phyloP scores from a whole-genome alignment of 2,329 filamentous ascomycete species.

The Sporothrix luriei region DNA sequence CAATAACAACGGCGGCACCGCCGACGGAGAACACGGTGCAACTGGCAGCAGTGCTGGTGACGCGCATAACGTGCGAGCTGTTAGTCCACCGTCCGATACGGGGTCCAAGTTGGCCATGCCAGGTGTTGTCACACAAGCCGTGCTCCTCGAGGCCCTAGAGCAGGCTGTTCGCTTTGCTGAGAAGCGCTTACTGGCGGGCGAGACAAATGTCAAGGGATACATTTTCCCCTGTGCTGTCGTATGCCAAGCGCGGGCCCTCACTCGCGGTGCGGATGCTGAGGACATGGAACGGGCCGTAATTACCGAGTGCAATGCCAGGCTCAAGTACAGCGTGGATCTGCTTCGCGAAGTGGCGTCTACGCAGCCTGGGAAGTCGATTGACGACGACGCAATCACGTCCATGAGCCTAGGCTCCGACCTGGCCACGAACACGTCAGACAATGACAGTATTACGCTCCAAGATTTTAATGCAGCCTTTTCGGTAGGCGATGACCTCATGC shows the following conservation, averaged over 20 bases:
- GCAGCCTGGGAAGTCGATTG: not conserved
- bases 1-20: constrained; percentile 11
- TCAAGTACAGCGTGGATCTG: constrained; percentile 42
- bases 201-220: constrained; percentile 59
- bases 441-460: not conserved
- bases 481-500: not conserved
- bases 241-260: constrained; percentile 49
- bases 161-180: constrained; percentile 30
- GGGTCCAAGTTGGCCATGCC: constrained; percentile 33
- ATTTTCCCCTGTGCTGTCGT: constrained; percentile 47
- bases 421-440: not conserved
- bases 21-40: not conserved
- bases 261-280: constrained; percentile 43
- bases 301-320: constrained; percentile 45
- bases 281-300: constrained; percentile 45
- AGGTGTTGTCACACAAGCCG: constrained; percentile 32
- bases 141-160: constrained; percentile 34
- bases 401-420: constrained; percentile 21
- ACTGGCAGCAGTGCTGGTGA: not conserved
- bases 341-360: constrained; percentile 42
- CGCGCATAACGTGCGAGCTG: not conserved
- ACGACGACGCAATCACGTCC: constrained; percentile 11
- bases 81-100: constrained; percentile 7
- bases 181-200: constrained; percentile 38
- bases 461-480: not conserved